phyloP scores from a whole-genome alignment of 345 rosid species.

The Conringia planisiliqua region DNA sequence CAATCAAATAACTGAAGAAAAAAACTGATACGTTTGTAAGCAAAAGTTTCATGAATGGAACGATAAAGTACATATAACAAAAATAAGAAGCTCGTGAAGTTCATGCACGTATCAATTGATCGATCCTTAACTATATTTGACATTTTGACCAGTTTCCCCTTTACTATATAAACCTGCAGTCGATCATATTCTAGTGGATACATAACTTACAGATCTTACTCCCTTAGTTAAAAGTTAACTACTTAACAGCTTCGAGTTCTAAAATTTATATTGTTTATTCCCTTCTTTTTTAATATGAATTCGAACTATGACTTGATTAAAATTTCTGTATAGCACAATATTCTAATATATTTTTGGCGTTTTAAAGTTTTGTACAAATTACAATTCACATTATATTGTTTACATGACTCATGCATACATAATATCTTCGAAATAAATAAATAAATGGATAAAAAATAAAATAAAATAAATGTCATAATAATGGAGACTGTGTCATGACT shows the following conservation, averaged over 20 bases:
- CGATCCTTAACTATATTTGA: not conserved
- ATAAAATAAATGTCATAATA: not conserved
- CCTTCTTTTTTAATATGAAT: not conserved
- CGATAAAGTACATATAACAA: not conserved
- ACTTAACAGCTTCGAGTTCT: not conserved
- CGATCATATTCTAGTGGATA: not conserved
- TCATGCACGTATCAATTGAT: conserved; percentile 14
- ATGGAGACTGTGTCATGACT: conserved; percentile 9
- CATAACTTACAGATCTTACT: not conserved
- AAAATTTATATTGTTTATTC: not conserved
- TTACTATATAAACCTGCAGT: not conserved
- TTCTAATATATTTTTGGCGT: not conserved
- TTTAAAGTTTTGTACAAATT: not conserved
- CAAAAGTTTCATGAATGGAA: not conserved
- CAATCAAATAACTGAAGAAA: not conserved
- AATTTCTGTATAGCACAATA: not conserved
- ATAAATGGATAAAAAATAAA: not conserved
- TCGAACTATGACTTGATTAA: too few species aligned
- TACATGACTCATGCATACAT: not conserved
- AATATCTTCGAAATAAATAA: not conserved
- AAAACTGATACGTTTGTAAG: not conserved
- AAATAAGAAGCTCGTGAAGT: not conserved
- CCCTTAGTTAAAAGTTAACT: not conserved
- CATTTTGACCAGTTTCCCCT: not conserved
- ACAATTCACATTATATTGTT: not conserved